Evolutionary conservation across 1,284 basidiomycete species (phyloP).

Genomic region (Boletus smithii): DNA sequence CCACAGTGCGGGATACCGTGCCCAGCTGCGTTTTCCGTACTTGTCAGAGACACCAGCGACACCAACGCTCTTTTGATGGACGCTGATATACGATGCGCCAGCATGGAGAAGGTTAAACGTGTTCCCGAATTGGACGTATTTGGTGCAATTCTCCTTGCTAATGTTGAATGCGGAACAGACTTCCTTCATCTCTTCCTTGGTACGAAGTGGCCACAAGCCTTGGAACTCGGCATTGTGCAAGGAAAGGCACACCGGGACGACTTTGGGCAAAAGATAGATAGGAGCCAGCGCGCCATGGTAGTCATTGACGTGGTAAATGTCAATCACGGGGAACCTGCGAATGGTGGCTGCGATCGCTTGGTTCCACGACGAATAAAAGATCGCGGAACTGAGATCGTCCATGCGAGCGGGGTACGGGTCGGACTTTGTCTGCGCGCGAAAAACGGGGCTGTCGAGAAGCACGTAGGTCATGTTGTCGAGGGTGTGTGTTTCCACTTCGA

Average conservation of each 20-base stretch:
- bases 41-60: constrained; percentile 96
- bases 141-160: constrained; percentile 90
- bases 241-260: constrained; percentile 86
- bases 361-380: constrained; percentile 97
- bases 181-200: constrained; percentile 96
- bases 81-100: constrained; percentile 85
- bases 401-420: constrained; percentile 94
- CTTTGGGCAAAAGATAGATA: constrained; percentile 86
- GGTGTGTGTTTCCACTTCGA: constrained; percentile 89
- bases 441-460: constrained; percentile 89
- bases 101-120: constrained; percentile 93
- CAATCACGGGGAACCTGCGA: constrained; percentile 78
- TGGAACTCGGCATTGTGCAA: constrained; percentile 96
- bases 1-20: constrained; percentile 91
- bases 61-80: constrained; percentile 88
- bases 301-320: constrained; percentile 88
- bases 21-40: constrained; percentile 93
- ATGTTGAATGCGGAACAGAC: constrained; percentile 96
- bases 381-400: constrained; percentile 92
- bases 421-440: constrained; percentile 90
- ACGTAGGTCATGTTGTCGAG: constrained; percentile 93
- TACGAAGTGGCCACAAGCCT: constrained; percentile 90
- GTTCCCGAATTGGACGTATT: constrained; percentile 95
- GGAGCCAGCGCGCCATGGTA: constrained; percentile 90
- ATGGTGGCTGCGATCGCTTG: constrained; percentile 90